These are phyloP conservation scores for Ophiocordyceps camponoti-leonardi DNA, from an alignment of 2,329 filamentous ascomycete genomes.

Conservation along the genomic window DNA sequence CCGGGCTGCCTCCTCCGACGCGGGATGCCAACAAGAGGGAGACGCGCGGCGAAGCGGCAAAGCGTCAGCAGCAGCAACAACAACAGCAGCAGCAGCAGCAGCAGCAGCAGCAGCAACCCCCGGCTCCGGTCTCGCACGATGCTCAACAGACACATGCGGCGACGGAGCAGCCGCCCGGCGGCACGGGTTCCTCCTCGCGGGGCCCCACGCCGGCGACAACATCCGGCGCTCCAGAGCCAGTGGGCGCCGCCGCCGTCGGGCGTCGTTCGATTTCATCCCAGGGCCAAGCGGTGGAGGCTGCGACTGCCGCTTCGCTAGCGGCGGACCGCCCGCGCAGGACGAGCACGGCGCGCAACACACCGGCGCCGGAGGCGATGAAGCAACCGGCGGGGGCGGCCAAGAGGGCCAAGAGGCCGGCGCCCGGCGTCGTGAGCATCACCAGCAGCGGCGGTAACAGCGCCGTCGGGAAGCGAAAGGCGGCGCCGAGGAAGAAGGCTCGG, in stretches of 20 bases:
- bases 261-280: conserved; percentile 32
- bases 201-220: conserved; percentile 17
- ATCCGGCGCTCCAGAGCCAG: conserved; percentile 14
- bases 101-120: conserved; percentile 6
- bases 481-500: conserved; percentile 46
- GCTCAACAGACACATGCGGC: not conserved
- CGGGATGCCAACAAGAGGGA: conserved; percentile 22
- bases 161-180: conserved; percentile 10
- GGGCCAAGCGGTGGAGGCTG: conserved; percentile 34
- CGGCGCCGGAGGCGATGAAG: conserved; percentile 26
- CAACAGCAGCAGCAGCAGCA: too few relatives aligned
- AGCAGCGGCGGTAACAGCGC: conserved; percentile 46
- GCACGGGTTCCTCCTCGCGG: conserved; percentile 9
- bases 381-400: conserved; percentile 20
- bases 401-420: conserved; percentile 52
- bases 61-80: conserved; percentile 23
- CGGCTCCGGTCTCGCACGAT: conserved; percentile 5
- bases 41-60: conserved; percentile 24
- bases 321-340: conserved; percentile 35
- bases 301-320: conserved; percentile 29
- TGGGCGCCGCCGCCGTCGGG: conserved; percentile 4
- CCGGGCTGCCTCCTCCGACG: conserved; percentile 8
- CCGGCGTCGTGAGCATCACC: conserved; percentile 50
- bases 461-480: conserved; percentile 54
- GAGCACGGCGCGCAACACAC: conserved; percentile 40